Percentiles rank a stretch among this genome's conserved stretches.
phyloP scores from a whole-genome alignment of 2,329 filamentous ascomycete genomes.

The Didymella glomerata region DNA sequence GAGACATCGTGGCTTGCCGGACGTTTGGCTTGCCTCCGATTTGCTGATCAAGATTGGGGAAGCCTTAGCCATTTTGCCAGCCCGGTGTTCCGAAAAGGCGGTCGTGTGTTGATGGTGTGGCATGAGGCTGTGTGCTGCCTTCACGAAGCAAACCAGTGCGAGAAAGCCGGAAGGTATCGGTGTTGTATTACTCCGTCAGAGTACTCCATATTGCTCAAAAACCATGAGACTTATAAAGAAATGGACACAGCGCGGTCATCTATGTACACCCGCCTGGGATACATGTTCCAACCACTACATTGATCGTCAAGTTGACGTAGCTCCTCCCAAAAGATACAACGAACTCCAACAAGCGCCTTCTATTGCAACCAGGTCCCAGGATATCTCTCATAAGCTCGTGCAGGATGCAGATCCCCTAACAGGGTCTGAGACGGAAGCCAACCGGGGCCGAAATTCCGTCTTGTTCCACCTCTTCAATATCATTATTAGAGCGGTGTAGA shows the following conservation, averaged over 20 bases:
- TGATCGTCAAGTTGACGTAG: conserved; percentile 1
- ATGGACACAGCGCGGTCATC: conserved; percentile 1
- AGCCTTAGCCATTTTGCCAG: not conserved
- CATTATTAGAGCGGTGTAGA: conserved; percentile 40
- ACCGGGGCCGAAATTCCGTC: conserved; percentile 27
- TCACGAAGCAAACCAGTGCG: not conserved
- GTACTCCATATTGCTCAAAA: not conserved
- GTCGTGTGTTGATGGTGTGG: not conserved
- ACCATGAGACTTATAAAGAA: not conserved
- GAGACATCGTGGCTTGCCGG: conserved; percentile 10
- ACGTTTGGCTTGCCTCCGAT: not conserved
- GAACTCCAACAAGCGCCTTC: conserved; percentile 17
- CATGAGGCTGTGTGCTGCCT: not conserved
- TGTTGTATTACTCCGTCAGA: conserved; percentile 6
- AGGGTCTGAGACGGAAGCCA: conserved; percentile 23
- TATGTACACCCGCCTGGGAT: conserved; percentile 7
- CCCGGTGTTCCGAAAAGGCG: not conserved
- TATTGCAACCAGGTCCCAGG: conserved; percentile 27
- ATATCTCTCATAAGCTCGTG: conserved; percentile 46
- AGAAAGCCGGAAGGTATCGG: not conserved
- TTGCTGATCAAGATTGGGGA: not conserved
- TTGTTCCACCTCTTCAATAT: conserved; percentile 19
- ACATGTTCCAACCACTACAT: not conserved
- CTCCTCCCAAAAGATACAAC: conserved; percentile 19
- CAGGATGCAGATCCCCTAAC: conserved; percentile 17